A percentile compares a stretch with the other conserved stretches of the same genome.
These are phyloP conservation scores for Gelatoporia subvermispora DNA, from an alignment of 768 basidiomycete genomes.

Conservation along the genomic window DNA sequence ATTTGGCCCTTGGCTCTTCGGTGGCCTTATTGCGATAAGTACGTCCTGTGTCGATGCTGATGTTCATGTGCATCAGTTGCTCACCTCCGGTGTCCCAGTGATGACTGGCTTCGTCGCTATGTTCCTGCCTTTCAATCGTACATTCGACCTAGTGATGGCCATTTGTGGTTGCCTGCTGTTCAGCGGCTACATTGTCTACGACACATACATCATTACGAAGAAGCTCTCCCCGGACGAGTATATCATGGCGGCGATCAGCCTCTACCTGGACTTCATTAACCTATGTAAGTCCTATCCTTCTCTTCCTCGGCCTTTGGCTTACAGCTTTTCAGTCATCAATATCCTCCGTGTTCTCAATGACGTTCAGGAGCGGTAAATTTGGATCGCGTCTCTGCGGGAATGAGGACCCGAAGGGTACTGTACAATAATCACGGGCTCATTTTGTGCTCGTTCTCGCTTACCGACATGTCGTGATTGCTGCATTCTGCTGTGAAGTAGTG, in stretches of 20 bases:
- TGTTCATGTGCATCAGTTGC: not conserved
- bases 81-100: conserved; percentile 34
- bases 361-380: conserved; percentile 31
- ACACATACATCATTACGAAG: conserved; percentile 87
- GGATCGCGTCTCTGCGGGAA: too few species aligned
- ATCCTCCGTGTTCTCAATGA: conserved; percentile 79
- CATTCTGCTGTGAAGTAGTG: too few species aligned
- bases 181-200: conserved; percentile 87
- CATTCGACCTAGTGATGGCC: conserved; percentile 78
- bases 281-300: conserved; percentile 57
- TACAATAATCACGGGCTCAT: too few species aligned
- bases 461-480: too few species aligned
- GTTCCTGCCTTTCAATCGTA: conserved; percentile 82
- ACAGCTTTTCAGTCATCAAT: conserved; percentile 56
- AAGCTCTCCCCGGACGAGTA: conserved; percentile 89
- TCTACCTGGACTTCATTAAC: conserved; percentile 95
- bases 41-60: conserved; percentile 20
- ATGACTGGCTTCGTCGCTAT: conserved; percentile 79
- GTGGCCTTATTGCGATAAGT: conserved; percentile 75
- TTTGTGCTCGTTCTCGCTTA: too few species aligned
- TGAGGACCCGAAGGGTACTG: too few species aligned
- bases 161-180: conserved; percentile 77
- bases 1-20: conserved; percentile 88
- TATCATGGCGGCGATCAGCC: conserved; percentile 83
- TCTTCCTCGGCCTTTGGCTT: not conserved